phyloP scores from a whole-genome alignment of 2,329 filamentous ascomycete species.

The Xylaria sp. region DNA sequence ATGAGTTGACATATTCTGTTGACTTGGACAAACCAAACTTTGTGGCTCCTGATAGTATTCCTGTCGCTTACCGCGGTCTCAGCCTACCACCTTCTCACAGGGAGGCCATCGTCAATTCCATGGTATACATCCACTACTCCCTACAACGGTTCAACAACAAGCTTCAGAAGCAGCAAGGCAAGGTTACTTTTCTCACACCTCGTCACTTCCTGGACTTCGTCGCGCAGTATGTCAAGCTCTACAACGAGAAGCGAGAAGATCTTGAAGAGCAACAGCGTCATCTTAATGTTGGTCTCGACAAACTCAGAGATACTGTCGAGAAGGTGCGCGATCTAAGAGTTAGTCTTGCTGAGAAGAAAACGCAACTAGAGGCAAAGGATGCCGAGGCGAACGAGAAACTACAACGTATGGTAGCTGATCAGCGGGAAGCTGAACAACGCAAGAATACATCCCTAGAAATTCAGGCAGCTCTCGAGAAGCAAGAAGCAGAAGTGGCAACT shows the following conservation, averaged over 20 bases:
- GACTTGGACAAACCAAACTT: slow-evolving; percentile 92
- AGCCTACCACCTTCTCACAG: slow-evolving; percentile 87
- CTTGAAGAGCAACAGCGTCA: slow-evolving; percentile 98
- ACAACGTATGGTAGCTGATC: slow-evolving; percentile 95
- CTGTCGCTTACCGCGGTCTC: slow-evolving; percentile 89
- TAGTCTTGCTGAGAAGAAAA: slow-evolving; percentile 94
- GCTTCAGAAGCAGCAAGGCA: slow-evolving; percentile 90
- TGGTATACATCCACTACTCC: slow-evolving; percentile 99
- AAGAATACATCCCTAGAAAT: slow-evolving; percentile 90
- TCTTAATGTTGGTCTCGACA: slow-evolving; percentile 97
- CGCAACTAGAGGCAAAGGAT: slow-evolving; percentile 91
- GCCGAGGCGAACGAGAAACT: slow-evolving; percentile 96
- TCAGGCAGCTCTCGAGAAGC: slow-evolving; percentile 84
- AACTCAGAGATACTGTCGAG: slow-evolving; percentile 94
- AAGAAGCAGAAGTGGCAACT: slow-evolving; percentile 86
- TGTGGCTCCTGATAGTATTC: slow-evolving; percentile 87
- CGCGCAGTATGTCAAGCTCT: slow-evolving; percentile 95
- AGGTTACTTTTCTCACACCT: slow-evolving; percentile 91
- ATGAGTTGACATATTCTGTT: slow-evolving; percentile 94
- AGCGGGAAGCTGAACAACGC: slow-evolving; percentile 91
- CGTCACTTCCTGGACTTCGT: slow-evolving; percentile 98
- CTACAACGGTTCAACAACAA: slow-evolving; percentile 89
- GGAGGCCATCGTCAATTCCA: slow-evolving; percentile 93
- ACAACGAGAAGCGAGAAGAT: slow-evolving; percentile 98
- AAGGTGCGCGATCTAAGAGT: slow-evolving; percentile 93